phyloP scores from a whole-genome alignment of 345 rosid species.

The Isatis tinctoria region DNA sequence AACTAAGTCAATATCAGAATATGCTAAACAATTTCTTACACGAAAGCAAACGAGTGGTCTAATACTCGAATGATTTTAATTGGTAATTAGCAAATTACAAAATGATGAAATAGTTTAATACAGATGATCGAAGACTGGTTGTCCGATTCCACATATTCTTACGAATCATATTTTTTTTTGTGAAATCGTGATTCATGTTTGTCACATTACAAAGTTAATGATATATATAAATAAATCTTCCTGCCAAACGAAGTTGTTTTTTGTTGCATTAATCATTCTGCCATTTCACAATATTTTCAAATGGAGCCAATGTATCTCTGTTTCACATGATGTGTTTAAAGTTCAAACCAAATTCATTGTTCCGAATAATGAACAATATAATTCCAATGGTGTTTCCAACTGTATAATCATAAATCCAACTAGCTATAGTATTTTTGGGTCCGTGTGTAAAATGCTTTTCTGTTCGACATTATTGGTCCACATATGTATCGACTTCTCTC shows the following conservation, averaged over 20 bases:
- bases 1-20: not conserved
- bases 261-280: not conserved
- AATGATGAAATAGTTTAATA: not conserved
- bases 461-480: constrained; percentile 26
- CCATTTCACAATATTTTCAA: not conserved
- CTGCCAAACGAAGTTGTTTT: not conserved
- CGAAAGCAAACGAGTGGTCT: not conserved
- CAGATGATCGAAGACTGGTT: not conserved
- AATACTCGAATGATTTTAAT: not conserved
- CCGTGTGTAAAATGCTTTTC: not conserved
- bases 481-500: not conserved
- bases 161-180: not conserved
- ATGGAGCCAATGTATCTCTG: not conserved
- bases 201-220: not conserved
- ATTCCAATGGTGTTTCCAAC: not conserved
- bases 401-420: not conserved
- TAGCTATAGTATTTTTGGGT: not conserved
- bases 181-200: not conserved
- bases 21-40: not conserved
- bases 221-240: not conserved
- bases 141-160: not conserved
- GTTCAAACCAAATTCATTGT: constrained; percentile 9
- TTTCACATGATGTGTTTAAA: not conserved
- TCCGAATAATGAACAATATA: not conserved
- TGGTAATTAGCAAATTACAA: not conserved